Conservation (phyloP, 1,139 yeast species). For the Ogataea hybrid region DNA sequence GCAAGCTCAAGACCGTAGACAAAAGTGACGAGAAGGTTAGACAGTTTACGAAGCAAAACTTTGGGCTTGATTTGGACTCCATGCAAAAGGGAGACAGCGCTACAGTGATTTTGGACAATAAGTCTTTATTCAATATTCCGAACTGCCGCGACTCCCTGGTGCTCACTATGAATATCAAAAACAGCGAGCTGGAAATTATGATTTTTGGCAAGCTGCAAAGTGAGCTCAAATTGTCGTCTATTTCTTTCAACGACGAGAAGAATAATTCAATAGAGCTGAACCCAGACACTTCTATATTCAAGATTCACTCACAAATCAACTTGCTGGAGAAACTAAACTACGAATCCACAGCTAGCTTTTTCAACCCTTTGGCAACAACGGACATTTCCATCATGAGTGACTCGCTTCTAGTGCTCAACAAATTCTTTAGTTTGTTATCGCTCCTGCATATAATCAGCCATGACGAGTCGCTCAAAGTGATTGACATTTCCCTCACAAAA, state of each 20-base stretch:
- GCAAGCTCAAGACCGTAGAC: conserved; percentile 36
- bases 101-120: conserved; percentile 28
- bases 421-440: conserved; percentile 27
- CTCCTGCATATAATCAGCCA: conserved; percentile 27
- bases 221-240: conserved; percentile 25
- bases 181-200: conserved; percentile 24
- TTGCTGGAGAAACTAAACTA: conserved; percentile 22
- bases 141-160: conserved; percentile 30
- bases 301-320: conserved; percentile 27
- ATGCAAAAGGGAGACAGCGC: conserved; percentile 21
- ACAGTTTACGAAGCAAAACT: conserved; percentile 23
- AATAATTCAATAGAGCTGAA: conserved; percentile 25
- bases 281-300: conserved; percentile 27
- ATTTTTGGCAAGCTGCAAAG: conserved; percentile 30
- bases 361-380: conserved; percentile 5
- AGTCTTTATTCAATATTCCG: conserved; percentile 30
- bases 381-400: conserved; percentile 24
- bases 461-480: conserved; percentile 26
- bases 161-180: conserved; percentile 25
- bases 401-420: conserved; percentile 24
- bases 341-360: conserved; percentile 5
- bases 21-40: conserved; percentile 20
- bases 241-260: conserved; percentile 25
- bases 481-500: conserved; percentile 26
- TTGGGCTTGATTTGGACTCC: conserved; percentile 14